Conservation (phyloP, 2,329 filamentous ascomycete genomes). For the Microsporum canis region DNA sequence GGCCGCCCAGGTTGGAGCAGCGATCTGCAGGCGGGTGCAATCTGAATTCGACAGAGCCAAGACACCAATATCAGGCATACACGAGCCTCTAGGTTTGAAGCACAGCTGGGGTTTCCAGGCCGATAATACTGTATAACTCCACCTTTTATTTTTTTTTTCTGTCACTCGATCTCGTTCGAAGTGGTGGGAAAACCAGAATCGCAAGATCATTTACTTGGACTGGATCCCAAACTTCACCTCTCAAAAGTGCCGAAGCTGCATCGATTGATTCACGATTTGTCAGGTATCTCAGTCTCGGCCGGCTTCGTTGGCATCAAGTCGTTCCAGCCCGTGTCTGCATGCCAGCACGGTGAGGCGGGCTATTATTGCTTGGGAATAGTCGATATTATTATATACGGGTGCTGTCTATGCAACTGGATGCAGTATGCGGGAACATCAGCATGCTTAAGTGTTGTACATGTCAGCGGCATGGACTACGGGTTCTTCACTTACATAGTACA, state of each 20-base stretch:
- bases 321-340: conserved; percentile 4
- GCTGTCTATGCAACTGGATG: neutral
- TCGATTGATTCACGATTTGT: neutral
- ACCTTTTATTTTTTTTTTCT: neutral
- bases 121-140: neutral
- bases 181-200: neutral
- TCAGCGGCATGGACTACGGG: neutral
- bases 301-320: neutral
- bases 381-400: neutral
- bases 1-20: conserved; percentile 1
- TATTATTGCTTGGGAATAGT: conserved; percentile 2
- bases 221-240: neutral
- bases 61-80: neutral
- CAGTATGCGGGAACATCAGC: neutral
- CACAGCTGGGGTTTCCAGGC: conserved; percentile 3
- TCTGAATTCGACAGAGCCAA: conserved; percentile 1
- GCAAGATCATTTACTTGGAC: neutral
- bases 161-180: neutral
- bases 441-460: neutral
- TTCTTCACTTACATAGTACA: neutral
- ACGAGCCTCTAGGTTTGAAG: conserved; percentile 3
- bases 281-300: conserved; percentile 2
- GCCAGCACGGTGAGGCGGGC: neutral
- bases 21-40: conserved; percentile 2
- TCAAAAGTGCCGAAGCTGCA: neutral